These are phyloP conservation scores for Suillus fuscotomentosus DNA, from an alignment of 768 basidiomycete species.

Conservation along the genomic window DNA sequence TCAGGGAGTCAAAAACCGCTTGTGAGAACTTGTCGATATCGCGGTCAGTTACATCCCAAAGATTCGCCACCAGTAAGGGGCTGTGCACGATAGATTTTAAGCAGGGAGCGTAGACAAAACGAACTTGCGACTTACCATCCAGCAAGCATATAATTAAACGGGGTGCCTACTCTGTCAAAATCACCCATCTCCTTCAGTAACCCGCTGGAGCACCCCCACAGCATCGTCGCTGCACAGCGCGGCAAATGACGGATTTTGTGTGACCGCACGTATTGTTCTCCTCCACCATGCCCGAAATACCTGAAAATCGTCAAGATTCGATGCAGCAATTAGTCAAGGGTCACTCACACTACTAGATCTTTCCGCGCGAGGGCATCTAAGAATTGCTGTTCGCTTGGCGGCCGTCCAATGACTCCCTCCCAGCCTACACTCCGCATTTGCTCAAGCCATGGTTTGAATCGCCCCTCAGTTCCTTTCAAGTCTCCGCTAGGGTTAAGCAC, in stretches of 20 bases:
- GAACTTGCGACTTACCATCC: slow-evolving; percentile 70
- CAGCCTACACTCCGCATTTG: slow-evolving; percentile 76
- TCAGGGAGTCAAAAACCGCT: slow-evolving; percentile 74
- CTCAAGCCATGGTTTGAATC: slow-evolving; percentile 77
- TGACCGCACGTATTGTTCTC: slow-evolving; percentile 90
- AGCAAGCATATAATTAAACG: slow-evolving; percentile 94
- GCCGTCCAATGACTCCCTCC: slow-evolving; percentile 74
- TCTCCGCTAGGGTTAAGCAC: slow-evolving; percentile 94
- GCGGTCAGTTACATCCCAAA: slow-evolving; percentile 98
- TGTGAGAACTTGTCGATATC: slow-evolving; percentile 95
- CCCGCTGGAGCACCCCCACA: slow-evolving; percentile 99
- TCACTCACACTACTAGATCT: slow-evolving; percentile 88
- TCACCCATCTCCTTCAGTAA: slow-evolving; percentile 87
- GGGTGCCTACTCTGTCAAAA: slow-evolving; percentile 89
- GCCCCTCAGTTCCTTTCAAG: slow-evolving; percentile 75
- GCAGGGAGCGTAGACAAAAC: background rate
- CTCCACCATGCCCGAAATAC: slow-evolving; percentile 97
- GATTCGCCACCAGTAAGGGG: slow-evolving; percentile 88
- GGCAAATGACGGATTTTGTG: slow-evolving; percentile 79
- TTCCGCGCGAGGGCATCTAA: slow-evolving; percentile 64
- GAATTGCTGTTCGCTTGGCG: slow-evolving; percentile 85
- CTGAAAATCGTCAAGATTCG: slow-evolving; percentile 39
- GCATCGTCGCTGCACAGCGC: slow-evolving; percentile 90
- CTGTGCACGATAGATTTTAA: slow-evolving; percentile 37
- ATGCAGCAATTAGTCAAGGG: background rate